phyloP scores from a whole-genome alignment of 164 flowering plant species.

The Aristolochia californica region DNA sequence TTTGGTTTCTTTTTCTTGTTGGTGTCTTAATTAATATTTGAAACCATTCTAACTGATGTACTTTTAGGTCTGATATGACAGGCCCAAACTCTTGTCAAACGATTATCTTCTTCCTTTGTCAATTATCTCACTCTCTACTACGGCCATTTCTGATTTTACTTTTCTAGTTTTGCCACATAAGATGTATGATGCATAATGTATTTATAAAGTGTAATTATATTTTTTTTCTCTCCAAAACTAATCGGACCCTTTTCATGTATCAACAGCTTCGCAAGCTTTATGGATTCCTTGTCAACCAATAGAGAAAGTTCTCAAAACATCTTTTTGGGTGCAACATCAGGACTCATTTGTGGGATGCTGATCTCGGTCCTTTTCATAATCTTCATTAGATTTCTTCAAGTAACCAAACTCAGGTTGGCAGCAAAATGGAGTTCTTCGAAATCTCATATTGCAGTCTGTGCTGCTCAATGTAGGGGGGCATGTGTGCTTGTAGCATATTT shows the following conservation, averaged over 20 bases:
- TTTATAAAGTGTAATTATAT: too few species aligned
- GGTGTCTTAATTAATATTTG: background rate
- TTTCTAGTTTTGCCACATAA: too few species aligned
- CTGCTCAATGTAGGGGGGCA: conserved; percentile 18
- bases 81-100: too few species aligned
- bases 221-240: too few species aligned
- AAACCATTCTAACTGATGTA: background rate
- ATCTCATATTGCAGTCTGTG: conserved; percentile 6
- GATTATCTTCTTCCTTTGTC: too few species aligned
- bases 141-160: too few species aligned
- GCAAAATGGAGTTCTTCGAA: conserved; percentile 4
- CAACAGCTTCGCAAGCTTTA: background rate
- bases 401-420: conserved; percentile 13
- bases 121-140: too few species aligned
- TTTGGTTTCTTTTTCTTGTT: background rate
- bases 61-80: too few species aligned
- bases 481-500: conserved; percentile 48
- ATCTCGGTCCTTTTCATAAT: conserved; percentile 33
- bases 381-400: conserved; percentile 27
- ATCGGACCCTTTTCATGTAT: too few species aligned
- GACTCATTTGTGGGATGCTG: conserved; percentile 37
- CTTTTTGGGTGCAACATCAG: conserved; percentile 16
- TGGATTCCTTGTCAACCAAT: background rate
- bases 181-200: too few species aligned
- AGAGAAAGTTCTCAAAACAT: background rate